phyloP scores from a whole-genome alignment of 495 filamentous ascomycete genomes.

The Penicillium cataractarum region DNA sequence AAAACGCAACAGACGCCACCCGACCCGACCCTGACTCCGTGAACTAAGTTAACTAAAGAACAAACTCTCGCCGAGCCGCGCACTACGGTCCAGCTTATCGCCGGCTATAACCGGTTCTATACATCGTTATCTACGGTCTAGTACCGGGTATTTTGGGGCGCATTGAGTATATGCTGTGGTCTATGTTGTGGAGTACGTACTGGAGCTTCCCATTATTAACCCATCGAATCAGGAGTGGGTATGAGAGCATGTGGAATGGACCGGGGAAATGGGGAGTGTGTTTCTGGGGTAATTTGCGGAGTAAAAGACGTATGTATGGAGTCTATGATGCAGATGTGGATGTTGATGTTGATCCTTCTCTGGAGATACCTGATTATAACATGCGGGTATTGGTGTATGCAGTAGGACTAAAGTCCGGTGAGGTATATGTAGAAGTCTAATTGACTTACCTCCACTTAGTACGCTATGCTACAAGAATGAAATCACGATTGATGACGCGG shows the following conservation, averaged over 20 bases:
- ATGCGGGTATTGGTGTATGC: not conserved
- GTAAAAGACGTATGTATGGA: not conserved
- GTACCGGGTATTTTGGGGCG: conserved; percentile 4
- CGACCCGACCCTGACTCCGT: not conserved
- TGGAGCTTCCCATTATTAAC: not conserved
- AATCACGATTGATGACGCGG: conserved; percentile 1
- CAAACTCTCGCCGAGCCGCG: conserved; percentile 5
- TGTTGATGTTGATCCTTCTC: not conserved
- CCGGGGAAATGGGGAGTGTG: not conserved
- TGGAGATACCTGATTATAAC: no score
- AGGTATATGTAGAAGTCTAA: not conserved
- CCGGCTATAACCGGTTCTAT: not conserved
- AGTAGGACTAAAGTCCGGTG: not conserved
- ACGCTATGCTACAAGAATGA: not conserved
- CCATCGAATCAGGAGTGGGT: not conserved
- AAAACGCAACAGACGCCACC: not conserved
- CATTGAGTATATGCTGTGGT: no score
- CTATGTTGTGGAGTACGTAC: not conserved
- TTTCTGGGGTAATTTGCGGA: not conserved
- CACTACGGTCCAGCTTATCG: not conserved
- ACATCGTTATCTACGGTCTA: not conserved
- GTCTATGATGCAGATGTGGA: not conserved
- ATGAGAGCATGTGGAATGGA: not conserved
- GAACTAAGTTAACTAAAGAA: not conserved
- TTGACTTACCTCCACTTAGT: not conserved